These are phyloP conservation scores for Mycena filopes DNA, from an alignment of 768 basidiomycete species.

Conservation along the genomic window DNA sequence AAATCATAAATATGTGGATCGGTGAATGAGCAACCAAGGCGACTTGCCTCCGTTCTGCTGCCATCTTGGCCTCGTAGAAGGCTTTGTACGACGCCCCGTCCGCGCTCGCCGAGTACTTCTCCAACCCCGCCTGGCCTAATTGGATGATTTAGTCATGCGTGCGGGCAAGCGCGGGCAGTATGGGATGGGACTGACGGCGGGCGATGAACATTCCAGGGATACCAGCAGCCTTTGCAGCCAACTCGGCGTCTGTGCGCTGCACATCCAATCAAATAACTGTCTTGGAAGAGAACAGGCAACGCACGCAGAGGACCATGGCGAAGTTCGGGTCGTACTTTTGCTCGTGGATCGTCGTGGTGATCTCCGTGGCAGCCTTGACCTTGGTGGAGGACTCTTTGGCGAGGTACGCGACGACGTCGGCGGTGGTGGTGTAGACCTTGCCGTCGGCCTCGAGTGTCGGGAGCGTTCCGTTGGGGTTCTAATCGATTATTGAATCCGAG, in stretches of 20 bases:
- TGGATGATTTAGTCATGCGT: not conserved
- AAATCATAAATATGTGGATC: not conserved
- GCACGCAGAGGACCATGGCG: slow-evolving; percentile 52
- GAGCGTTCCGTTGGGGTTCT: slow-evolving; percentile 58
- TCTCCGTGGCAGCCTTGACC: slow-evolving; percentile 47
- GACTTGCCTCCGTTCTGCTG: slow-evolving; percentile 45
- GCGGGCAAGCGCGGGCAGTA: not conserved
- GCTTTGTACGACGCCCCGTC: slow-evolving; percentile 49
- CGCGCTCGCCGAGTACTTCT: slow-evolving; percentile 45
- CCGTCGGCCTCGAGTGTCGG: slow-evolving; percentile 53
- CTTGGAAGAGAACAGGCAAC: slow-evolving; percentile 16
- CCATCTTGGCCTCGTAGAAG: slow-evolving; percentile 57
- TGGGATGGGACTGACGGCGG: slow-evolving; percentile 50
- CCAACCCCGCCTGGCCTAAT: slow-evolving; percentile 56
- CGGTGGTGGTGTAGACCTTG: slow-evolving; percentile 50
- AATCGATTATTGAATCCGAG: not conserved
- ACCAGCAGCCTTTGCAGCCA: slow-evolving; percentile 46
- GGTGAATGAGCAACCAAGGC: too few relatives aligned
- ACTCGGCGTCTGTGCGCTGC: slow-evolving; percentile 59
- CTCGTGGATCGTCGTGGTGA: slow-evolving; percentile 54
- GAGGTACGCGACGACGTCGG: slow-evolving; percentile 53
- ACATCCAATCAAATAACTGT: not conserved
- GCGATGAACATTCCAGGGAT: slow-evolving; percentile 48
- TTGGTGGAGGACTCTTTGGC: slow-evolving; percentile 50
- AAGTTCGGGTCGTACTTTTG: slow-evolving; percentile 64